Conservation (phyloP, 2,329 filamentous ascomycete genomes). For the Stemphylium vesicarium region DNA sequence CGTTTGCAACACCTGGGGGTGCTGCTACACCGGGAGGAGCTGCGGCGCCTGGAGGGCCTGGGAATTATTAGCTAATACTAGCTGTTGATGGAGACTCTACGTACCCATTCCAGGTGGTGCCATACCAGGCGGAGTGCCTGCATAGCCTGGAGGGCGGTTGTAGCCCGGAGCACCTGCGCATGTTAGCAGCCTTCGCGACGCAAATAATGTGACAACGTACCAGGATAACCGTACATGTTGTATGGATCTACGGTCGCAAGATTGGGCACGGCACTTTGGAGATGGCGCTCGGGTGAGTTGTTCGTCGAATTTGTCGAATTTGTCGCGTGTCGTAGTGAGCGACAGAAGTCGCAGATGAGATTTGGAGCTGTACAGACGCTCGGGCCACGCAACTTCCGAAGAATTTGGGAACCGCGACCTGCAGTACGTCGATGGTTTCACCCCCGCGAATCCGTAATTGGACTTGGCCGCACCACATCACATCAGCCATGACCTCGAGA, state of each 20-base stretch:
- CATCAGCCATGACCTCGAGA: conserved; percentile 36
- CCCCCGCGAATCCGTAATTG: conserved; percentile 10
- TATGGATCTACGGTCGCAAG: conserved; percentile 1
- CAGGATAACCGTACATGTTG: conserved; percentile 48
- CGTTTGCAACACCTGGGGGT: conserved; percentile 79
- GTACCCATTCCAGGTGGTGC: conserved; percentile 82
- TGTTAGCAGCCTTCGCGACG: conserved; percentile 24
- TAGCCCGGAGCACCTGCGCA: conserved; percentile 63
- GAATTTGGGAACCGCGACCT: conserved; percentile 33
- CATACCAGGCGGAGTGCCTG: conserved; percentile 75
- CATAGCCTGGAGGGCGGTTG: conserved; percentile 76
- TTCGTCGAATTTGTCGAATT: not conserved
- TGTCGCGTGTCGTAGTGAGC: conserved; percentile 16
- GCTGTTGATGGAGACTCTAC: conserved; percentile 31
- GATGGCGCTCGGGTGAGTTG: not conserved
- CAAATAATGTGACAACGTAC: conserved; percentile 20
- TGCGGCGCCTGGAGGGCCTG: conserved; percentile 21
- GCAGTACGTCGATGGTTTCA: conserved; percentile 6
- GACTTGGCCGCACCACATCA: not conserved
- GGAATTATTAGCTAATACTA: conserved; percentile 1
- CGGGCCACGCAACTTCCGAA: conserved; percentile 23
- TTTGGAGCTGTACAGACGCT: conserved; percentile 19
- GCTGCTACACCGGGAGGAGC: conserved; percentile 74
- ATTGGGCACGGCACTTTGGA: not conserved
- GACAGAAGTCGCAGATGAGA: conserved; percentile 17